phyloP scores from a whole-genome alignment of 2,329 filamentous ascomycete genomes.

The Colletotrichum tropicale region DNA sequence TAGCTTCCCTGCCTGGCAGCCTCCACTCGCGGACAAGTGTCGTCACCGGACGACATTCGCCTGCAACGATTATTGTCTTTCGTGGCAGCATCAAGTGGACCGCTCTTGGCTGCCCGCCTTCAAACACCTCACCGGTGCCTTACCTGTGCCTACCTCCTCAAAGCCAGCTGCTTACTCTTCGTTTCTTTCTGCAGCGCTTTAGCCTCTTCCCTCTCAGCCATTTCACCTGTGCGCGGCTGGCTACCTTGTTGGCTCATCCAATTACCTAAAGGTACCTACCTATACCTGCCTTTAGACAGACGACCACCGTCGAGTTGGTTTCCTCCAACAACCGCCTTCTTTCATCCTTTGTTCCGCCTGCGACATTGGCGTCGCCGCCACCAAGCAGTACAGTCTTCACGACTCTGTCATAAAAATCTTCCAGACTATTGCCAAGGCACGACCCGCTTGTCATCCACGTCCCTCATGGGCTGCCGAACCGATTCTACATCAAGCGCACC shows the following conservation, averaged over 20 bases:
- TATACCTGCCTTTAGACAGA: neutral
- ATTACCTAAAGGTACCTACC: neutral
- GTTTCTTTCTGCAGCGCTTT: neutral
- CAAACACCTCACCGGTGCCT: neutral
- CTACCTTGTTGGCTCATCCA: neutral
- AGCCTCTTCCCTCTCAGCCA: neutral
- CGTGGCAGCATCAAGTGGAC: neutral
- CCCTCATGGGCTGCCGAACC: neutral
- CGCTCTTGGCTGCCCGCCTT: neutral
- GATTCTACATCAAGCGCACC: neutral
- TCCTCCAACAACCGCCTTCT: neutral
- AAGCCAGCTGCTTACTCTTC: neutral
- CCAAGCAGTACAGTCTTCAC: neutral
- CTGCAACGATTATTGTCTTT: neutral
- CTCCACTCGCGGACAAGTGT: neutral
- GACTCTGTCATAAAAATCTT: neutral
- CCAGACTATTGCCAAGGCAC: neutral
- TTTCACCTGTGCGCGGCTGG: neutral
- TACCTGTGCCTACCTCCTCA: neutral
- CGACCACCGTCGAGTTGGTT: neutral
- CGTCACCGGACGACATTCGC: neutral
- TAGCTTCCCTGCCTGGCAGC: neutral
- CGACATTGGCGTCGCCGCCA: neutral
- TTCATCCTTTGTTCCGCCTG: neutral
- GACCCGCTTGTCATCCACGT: neutral